Evolutionary conservation across 2,329 filamentous ascomycete genomes (phyloP).

Genomic region (Pseudogymnoascus pannorum): DNA sequence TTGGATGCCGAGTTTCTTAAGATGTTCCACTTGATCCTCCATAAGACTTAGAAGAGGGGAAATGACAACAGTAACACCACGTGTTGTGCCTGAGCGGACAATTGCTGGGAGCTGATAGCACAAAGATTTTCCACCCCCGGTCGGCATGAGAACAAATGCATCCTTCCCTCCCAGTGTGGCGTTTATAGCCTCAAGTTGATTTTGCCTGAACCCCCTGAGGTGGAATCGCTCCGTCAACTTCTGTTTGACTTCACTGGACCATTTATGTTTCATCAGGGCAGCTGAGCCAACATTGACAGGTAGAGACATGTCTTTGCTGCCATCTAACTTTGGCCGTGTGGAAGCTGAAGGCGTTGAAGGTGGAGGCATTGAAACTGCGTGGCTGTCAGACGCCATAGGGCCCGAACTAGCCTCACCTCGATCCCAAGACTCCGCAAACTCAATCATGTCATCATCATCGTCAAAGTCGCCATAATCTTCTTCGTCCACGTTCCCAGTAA

Average conservation of each 20-base stretch:
- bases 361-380: neutral
- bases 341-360: constrained; percentile 10
- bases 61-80: constrained; percentile 87
- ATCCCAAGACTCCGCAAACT: constrained; percentile 37
- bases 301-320: constrained; percentile 25
- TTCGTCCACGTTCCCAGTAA: constrained; percentile 13
- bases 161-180: constrained; percentile 81
- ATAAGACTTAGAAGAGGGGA: constrained; percentile 92
- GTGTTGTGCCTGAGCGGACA: constrained; percentile 70
- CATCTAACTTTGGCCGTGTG: constrained; percentile 12
- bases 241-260: constrained; percentile 78
- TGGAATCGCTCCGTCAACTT: constrained; percentile 79
- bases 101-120: constrained; percentile 94
- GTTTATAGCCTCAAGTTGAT: constrained; percentile 94
- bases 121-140: constrained; percentile 90
- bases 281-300: constrained; percentile 31
- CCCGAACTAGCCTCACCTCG: constrained; percentile 26
- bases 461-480: constrained; percentile 25
- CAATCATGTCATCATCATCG: constrained; percentile 32
- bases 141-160: constrained; percentile 95
- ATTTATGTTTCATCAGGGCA: constrained; percentile 59
- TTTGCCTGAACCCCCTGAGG: constrained; percentile 78
- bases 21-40: constrained; percentile 90
- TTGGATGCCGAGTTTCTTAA: constrained; percentile 66
- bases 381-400: neutral